These are phyloP conservation scores for Malassezia globosa DNA, from an alignment of 1,284 basidiomycete genomes.

Conservation along the genomic window DNA sequence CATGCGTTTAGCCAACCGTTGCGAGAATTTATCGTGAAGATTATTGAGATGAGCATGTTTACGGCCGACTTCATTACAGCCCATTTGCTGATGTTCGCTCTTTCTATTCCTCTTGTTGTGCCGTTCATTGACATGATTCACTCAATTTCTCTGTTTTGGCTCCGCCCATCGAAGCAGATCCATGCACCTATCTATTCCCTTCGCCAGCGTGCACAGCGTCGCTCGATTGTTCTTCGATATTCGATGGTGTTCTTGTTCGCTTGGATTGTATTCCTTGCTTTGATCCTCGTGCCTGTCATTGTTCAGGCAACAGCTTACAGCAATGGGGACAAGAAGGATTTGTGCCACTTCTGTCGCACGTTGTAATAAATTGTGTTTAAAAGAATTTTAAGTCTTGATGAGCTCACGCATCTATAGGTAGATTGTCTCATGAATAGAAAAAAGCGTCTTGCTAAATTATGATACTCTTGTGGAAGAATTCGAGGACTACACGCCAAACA, in stretches of 20 bases:
- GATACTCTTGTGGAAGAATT: too few relatives aligned
- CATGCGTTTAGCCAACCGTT: constrained; percentile 46
- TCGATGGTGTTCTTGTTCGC: constrained; percentile 66
- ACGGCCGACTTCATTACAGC: constrained; percentile 41
- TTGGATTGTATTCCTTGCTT: constrained; percentile 63
- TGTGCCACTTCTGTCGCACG: constrained; percentile 13
- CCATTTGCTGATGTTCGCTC: constrained; percentile 42
- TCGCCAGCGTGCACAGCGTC: constrained; percentile 42
- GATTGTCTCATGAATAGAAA: too few relatives aligned
- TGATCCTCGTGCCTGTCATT: constrained; percentile 50
- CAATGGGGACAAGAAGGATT: constrained; percentile 2
- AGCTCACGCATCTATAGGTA: too few relatives aligned
- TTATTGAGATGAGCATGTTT: constrained; percentile 46
- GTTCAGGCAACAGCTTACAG: constrained; percentile 20
- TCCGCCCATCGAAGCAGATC: constrained; percentile 53
- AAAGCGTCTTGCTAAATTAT: too few relatives aligned
- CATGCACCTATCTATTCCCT: constrained; percentile 64
- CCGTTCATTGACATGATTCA: constrained; percentile 40
- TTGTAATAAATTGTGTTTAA: too few relatives aligned
- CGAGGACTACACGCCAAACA: too few relatives aligned
- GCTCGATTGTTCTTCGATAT: constrained; percentile 55
- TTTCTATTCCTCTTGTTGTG: constrained; percentile 53
- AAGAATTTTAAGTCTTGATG: too few relatives aligned
- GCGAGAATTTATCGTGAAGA: constrained; percentile 47
- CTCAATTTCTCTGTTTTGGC: constrained; percentile 49